Conservation (phyloP, 108 stramenopile species). For the Cyclotella atomus region DNA sequence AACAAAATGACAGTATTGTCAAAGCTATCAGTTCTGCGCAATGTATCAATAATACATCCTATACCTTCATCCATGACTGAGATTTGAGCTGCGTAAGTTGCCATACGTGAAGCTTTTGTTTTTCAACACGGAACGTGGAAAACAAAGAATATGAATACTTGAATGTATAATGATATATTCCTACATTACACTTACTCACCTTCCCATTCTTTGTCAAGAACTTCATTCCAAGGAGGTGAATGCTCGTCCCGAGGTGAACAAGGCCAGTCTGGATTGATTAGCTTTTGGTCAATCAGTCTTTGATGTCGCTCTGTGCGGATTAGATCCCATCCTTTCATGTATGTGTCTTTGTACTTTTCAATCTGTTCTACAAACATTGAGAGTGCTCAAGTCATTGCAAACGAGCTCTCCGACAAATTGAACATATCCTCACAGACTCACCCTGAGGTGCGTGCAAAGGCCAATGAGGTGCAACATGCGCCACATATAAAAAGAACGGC, state of each 20-base stretch:
- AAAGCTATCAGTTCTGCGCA: slow-evolving; percentile 20
- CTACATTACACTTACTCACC: no score
- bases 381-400: background rate
- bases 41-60: slow-evolving; percentile 38
- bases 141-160: no score
- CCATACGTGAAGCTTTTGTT: no score
- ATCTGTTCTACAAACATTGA: slow-evolving; percentile 32
- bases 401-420: background rate
- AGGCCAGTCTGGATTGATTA: slow-evolving; percentile 40
- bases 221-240: slow-evolving; percentile 40
- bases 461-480: slow-evolving; percentile 54
- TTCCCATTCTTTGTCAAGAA: slow-evolving; percentile 43
- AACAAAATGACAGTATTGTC: slow-evolving; percentile 54
- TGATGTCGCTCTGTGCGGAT: slow-evolving; percentile 31
- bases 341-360: slow-evolving; percentile 44
- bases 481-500: slow-evolving; percentile 60
- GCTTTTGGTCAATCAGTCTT: slow-evolving; percentile 25
- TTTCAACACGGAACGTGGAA: no score
- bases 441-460: slow-evolving; percentile 53
- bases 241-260: slow-evolving; percentile 52
- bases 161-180: no score
- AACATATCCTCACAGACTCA: background rate
- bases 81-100: slow-evolving; percentile 51
- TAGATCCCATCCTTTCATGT: slow-evolving; percentile 47
- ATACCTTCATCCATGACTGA: slow-evolving; percentile 49